phyloP scores from a whole-genome alignment of 2,329 filamentous ascomycete genomes.

The Dactylellina sp. region DNA sequence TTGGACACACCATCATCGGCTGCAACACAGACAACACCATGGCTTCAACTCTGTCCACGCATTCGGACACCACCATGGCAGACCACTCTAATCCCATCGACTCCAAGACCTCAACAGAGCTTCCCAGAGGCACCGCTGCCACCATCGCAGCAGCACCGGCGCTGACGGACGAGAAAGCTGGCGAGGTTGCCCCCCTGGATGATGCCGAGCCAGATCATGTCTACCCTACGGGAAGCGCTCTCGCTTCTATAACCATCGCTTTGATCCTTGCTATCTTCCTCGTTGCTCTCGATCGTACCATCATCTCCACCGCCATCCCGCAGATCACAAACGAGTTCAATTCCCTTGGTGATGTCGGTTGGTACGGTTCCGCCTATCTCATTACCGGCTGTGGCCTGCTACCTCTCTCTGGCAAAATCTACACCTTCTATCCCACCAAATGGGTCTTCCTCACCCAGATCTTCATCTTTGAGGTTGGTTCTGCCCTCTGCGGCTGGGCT shows the following conservation, averaged over 20 bases:
- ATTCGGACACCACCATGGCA: conserved; percentile 34
- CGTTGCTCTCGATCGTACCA: conserved; percentile 71
- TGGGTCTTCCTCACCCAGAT: conserved; percentile 55
- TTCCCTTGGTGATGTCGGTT: conserved; percentile 63
- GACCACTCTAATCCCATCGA: too few relatives aligned
- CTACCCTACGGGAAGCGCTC: conserved; percentile 40
- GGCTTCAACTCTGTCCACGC: conserved; percentile 36
- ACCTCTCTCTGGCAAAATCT: conserved; percentile 65
- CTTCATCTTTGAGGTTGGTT: conserved; percentile 63
- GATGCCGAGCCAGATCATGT: conserved; percentile 29
- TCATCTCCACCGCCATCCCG: conserved; percentile 70
- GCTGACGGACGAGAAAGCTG: conserved; percentile 21
- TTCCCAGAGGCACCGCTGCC: neutral
- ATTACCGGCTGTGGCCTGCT: conserved; percentile 64
- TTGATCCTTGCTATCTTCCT: conserved; percentile 71
- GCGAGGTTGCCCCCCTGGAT: conserved; percentile 4
- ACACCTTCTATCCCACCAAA: conserved; percentile 64
- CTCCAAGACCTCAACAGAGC: conserved; percentile 26
- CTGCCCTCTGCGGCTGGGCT: conserved; percentile 69
- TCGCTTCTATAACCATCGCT: conserved; percentile 62
- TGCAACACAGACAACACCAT: conserved; percentile 34
- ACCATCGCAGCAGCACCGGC: neutral
- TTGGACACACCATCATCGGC: neutral
- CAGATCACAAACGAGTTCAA: conserved; percentile 69
- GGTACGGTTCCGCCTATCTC: conserved; percentile 64